phyloP scores from a whole-genome alignment of 495 filamentous ascomycete genomes.

The Daldinia caldariorum region DNA sequence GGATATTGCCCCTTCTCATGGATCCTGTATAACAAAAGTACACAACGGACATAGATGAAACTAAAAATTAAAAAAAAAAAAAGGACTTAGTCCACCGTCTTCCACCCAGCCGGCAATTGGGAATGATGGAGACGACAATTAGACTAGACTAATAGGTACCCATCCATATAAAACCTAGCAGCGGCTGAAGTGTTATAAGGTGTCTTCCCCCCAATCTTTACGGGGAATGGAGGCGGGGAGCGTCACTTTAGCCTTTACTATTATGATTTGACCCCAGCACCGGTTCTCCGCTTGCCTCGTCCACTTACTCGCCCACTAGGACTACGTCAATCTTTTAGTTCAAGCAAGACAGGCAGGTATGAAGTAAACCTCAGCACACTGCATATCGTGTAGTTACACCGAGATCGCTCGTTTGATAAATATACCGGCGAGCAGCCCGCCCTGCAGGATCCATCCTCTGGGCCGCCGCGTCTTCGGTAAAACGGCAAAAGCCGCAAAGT shows the following conservation, averaged over 20 bases:
- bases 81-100: constrained; percentile 11
- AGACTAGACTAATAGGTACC: not conserved
- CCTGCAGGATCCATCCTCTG: constrained; percentile 3
- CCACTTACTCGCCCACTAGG: not conserved
- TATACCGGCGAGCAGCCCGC: constrained; percentile 12
- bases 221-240: constrained; percentile 22
- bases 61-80: too few species aligned
- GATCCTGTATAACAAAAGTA: not conserved
- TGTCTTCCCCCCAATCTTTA: constrained; percentile 18
- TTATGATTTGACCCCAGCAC: constrained; percentile 10
- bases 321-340: not conserved
- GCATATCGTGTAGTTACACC: constrained; percentile 10
- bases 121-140: constrained; percentile 10
- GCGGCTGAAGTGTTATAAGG: constrained; percentile 35
- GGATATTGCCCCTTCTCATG: not conserved
- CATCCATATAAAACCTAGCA: constrained; percentile 3
- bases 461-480: constrained; percentile 25
- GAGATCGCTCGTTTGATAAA: constrained; percentile 33
- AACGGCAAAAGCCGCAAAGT: constrained; percentile 20
- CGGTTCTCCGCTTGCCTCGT: constrained; percentile 3
- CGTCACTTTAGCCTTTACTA: constrained; percentile 26
- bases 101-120: constrained; percentile 8
- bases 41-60: not conserved
- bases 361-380: not conserved
- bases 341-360: not conserved